A percentile compares a stretch with the other conserved stretches of the same genome.
Conservation (phyloP, 2,329 filamentous ascomycete species). For the Chalaropsis thielavioides region DNA sequence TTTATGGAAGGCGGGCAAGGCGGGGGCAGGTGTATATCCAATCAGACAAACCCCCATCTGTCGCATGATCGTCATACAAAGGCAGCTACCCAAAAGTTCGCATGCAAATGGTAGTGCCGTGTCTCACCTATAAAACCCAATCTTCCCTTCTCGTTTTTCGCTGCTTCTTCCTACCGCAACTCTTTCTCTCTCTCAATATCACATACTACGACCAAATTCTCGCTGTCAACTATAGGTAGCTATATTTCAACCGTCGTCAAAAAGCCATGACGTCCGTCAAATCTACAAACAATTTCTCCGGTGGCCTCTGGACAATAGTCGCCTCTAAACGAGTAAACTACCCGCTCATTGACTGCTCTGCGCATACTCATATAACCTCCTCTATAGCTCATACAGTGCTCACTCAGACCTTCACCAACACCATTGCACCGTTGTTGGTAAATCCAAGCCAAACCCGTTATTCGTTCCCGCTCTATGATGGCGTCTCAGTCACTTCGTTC, state of each 20-base stretch:
- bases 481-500: conserved; percentile 55
- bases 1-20: too few species aligned
- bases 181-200: too few species aligned
- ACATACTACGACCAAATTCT: not conserved
- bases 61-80: too few species aligned
- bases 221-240: not conserved
- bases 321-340: conserved; percentile 27
- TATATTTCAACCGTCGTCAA: not conserved
- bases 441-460: conserved; percentile 40
- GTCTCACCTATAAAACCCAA: not conserved
- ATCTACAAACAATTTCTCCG: not conserved
- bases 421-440: conserved; percentile 23
- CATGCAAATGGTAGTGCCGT: not conserved
- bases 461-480: conserved; percentile 57
- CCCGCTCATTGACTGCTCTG: conserved; percentile 42
- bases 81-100: too few species aligned
- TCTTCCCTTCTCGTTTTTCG: not conserved
- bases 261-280: not conserved
- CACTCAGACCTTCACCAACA: conserved; percentile 46
- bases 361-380: conserved; percentile 46
- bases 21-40: too few species aligned
- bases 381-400: conserved; percentile 32
- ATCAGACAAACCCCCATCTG: too few species aligned
- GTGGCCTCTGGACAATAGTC: not conserved
- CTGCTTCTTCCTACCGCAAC: not conserved